phyloP scores from a whole-genome alignment of 345 rosid species.

The Combretum micranthum region DNA sequence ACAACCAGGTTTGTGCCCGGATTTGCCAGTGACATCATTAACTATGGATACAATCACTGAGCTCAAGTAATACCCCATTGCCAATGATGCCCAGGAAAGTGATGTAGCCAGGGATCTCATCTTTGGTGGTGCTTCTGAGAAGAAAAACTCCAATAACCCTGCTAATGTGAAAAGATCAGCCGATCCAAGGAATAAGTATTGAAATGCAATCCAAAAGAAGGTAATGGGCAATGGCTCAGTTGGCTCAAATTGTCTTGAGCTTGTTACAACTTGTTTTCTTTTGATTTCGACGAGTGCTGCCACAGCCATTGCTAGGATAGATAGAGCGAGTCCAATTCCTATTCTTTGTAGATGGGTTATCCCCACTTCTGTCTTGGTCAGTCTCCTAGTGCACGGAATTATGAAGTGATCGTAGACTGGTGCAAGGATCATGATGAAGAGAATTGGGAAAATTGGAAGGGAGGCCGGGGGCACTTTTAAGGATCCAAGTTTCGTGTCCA shows the following conservation, averaged over 20 bases:
- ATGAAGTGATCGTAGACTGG: conserved; percentile 20
- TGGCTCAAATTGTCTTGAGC: not conserved
- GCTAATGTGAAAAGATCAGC: conserved; percentile 25
- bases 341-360: conserved; percentile 24
- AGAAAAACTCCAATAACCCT: conserved; percentile 29
- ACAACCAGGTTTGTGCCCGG: conserved; percentile 16
- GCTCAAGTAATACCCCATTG: conserved; percentile 27
- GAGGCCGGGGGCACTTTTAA: conserved; percentile 26
- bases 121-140: conserved; percentile 22
- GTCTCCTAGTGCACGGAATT: conserved; percentile 15
- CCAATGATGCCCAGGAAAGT: conserved; percentile 21
- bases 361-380: conserved; percentile 20
- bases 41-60: conserved; percentile 23
- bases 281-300: conserved; percentile 23
- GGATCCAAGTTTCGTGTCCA: conserved; percentile 23
- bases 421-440: conserved; percentile 17
- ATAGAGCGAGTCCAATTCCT: conserved; percentile 21
- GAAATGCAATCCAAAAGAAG: conserved; percentile 24
- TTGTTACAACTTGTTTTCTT: conserved; percentile 8
- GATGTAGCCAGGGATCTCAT: conserved; percentile 28
- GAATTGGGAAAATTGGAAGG: conserved; percentile 19
- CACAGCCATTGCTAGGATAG: conserved; percentile 19
- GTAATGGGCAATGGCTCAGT: conserved; percentile 14
- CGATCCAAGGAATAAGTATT: conserved; percentile 22
- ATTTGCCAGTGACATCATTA: conserved; percentile 15